These are phyloP conservation scores for Podospora appendiculata DNA, from an alignment of 495 filamentous ascomycete species.

Conservation along the genomic window DNA sequence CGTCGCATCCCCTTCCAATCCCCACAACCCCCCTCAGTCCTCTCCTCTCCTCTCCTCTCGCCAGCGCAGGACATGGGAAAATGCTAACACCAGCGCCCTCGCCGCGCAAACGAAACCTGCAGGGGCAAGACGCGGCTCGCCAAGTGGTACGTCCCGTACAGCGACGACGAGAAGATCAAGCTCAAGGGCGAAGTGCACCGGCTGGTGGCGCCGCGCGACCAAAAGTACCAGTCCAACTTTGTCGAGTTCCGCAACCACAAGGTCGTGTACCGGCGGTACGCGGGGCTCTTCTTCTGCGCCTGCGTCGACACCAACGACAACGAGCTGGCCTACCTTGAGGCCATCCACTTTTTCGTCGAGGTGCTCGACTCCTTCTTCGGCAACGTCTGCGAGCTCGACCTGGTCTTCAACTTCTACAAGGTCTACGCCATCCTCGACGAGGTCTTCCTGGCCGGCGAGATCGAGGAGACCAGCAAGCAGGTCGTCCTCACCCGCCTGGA, in stretches of 20 bases:
- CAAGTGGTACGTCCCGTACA: slow-evolving; percentile 98
- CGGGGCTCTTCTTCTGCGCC: slow-evolving; percentile 96
- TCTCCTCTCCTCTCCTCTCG: too few relatives aligned
- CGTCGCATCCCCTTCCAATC: neutral
- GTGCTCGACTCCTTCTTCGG: slow-evolving; percentile 97
- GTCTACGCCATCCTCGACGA: slow-evolving; percentile 99
- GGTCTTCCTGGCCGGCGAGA: slow-evolving; percentile 87
- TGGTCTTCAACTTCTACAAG: slow-evolving; percentile 99
- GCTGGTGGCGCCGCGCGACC: slow-evolving; percentile 91
- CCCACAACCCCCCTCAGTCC: neutral
- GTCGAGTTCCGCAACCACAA: slow-evolving; percentile 92
- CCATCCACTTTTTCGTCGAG: slow-evolving; percentile 99
- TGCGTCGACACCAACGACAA: slow-evolving; percentile 99
- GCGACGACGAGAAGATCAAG: slow-evolving; percentile 93
- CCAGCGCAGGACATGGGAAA: too few relatives aligned
- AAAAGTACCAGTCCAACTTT: slow-evolving; percentile 99
- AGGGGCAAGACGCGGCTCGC: slow-evolving; percentile 98
- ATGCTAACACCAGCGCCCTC: too few relatives aligned
- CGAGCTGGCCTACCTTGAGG: slow-evolving; percentile 93
- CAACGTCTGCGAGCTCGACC: slow-evolving; percentile 98
- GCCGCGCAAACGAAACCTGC: neutral
- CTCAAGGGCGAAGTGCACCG: slow-evolving; percentile 95
- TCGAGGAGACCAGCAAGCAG: slow-evolving; percentile 98
- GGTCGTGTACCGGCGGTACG: slow-evolving; percentile 94
- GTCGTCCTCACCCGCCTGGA: slow-evolving; percentile 91